Conservation (phyloP, 257 asterid species). For the Linaria vulgaris region DNA sequence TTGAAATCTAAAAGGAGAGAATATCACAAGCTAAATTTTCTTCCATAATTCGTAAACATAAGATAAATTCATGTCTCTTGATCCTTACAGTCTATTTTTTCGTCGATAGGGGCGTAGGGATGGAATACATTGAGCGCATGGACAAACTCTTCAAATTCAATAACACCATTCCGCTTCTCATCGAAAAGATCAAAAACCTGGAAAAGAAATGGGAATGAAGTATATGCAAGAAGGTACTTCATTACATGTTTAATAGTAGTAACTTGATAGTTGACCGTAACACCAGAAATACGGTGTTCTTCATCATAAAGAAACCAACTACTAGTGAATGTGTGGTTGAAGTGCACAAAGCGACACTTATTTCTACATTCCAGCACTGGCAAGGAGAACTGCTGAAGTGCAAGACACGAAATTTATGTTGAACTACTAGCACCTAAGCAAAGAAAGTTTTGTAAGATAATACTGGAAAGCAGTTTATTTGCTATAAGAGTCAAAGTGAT, state of each 20-base stretch:
- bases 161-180: constrained; percentile 74
- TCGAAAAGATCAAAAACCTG: constrained; percentile 85
- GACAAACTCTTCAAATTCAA: constrained; percentile 79
- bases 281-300: background rate
- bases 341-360: background rate
- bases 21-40: background rate
- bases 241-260: background rate
- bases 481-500: background rate
- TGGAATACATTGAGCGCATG: constrained; percentile 75
- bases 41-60: constrained; percentile 30
- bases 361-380: background rate
- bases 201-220: constrained; percentile 13
- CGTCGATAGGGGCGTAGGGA: constrained; percentile 65
- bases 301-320: too few species aligned
- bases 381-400: background rate
- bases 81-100: constrained; percentile 65
- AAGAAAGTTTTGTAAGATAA: background rate
- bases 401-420: too few species aligned
- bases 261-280: background rate
- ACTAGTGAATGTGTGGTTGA: background rate
- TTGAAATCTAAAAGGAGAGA: background rate
- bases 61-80: constrained; percentile 26
- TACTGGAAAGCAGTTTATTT: background rate
- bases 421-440: background rate
- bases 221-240: constrained; percentile 9